These are phyloP conservation scores for Ophiostoma sp. DNA, from an alignment of 2,329 filamentous ascomycete genomes.

Conservation along the genomic window DNA sequence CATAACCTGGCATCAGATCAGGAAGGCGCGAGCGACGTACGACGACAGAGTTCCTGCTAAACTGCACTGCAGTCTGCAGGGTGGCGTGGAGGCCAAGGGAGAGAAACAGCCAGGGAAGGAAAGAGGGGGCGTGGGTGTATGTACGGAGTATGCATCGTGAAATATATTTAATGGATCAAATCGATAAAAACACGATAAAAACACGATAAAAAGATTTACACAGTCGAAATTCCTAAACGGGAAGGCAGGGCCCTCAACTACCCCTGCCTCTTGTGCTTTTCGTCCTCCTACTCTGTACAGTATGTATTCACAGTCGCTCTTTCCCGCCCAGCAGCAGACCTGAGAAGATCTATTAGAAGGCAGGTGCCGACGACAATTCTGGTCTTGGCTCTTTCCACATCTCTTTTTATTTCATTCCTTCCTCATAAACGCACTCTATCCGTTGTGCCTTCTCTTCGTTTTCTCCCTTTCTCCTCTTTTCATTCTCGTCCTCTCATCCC, in stretches of 20 bases:
- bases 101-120: background rate
- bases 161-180: background rate
- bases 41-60: slow-evolving; percentile 5
- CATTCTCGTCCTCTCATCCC: slow-evolving; percentile 3
- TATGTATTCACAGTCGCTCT: slow-evolving; percentile 7
- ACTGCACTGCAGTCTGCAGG: background rate
- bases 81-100: slow-evolving; percentile 11
- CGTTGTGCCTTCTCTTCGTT: background rate
- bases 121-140: slow-evolving; percentile 6
- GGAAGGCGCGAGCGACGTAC: background rate
- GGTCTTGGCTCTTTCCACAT: slow-evolving; percentile 11
- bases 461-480: background rate
- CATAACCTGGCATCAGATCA: slow-evolving; percentile 6
- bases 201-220: background rate
- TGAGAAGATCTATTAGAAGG: slow-evolving; percentile 18
- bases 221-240: background rate
- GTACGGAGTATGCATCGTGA: background rate
- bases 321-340: slow-evolving; percentile 11
- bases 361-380: slow-evolving; percentile 20
- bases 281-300: background rate
- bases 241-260: slow-evolving; percentile 8
- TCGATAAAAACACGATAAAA: background rate
- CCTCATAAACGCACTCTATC: background rate
- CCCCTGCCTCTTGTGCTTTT: background rate
- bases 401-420: background rate